phyloP scores from a whole-genome alignment of 306 rosid species.

The Sindora glabra region DNA sequence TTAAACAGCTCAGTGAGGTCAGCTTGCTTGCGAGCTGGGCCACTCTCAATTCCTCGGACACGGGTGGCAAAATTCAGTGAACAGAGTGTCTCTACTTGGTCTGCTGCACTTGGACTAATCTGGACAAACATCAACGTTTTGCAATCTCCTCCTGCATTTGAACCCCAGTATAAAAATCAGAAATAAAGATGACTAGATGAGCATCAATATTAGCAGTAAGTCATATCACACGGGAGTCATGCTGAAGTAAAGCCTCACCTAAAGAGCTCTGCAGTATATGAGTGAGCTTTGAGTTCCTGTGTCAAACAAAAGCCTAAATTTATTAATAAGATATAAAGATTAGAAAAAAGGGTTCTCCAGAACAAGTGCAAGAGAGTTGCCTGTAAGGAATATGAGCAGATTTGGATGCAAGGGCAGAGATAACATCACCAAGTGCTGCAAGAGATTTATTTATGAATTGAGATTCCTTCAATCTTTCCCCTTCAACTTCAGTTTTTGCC shows the following conservation, averaged over 20 bases:
- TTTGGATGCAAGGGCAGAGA: slow-evolving; percentile 91
- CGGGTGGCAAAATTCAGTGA: slow-evolving; percentile 91
- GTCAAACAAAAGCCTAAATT: slow-evolving; percentile 17
- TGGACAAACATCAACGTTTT: slow-evolving; percentile 98
- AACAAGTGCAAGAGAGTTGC: slow-evolving; percentile 41
- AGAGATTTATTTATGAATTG: slow-evolving; percentile 94
- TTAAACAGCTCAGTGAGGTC: slow-evolving; percentile 69
- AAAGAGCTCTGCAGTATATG: slow-evolving; percentile 94
- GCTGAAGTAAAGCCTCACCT: slow-evolving; percentile 41
- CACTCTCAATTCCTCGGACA: slow-evolving; percentile 81
- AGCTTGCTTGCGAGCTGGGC: slow-evolving; percentile 90
- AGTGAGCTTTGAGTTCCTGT: slow-evolving; percentile 95
- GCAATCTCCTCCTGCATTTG: slow-evolving; percentile 90
- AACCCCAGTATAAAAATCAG: slow-evolving; percentile 20
- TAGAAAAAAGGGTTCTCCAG: too few relatives aligned
- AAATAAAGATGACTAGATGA: too few relatives aligned
- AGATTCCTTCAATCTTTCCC: slow-evolving; percentile 96
- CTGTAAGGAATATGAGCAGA: slow-evolving; percentile 87
- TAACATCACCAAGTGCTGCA: slow-evolving; percentile 94
- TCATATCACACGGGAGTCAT: background rate
- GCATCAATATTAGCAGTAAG: background rate
- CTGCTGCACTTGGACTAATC: slow-evolving; percentile 74
- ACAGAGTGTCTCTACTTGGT: slow-evolving; percentile 84
- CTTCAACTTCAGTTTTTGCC: slow-evolving; percentile 93
- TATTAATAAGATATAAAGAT: too few relatives aligned